A percentile compares a stretch with the other conserved stretches of the same genome.
These are phyloP conservation scores for Candida germanica DNA, from an alignment of 805 yeast genomes.

Conservation along the genomic window DNA sequence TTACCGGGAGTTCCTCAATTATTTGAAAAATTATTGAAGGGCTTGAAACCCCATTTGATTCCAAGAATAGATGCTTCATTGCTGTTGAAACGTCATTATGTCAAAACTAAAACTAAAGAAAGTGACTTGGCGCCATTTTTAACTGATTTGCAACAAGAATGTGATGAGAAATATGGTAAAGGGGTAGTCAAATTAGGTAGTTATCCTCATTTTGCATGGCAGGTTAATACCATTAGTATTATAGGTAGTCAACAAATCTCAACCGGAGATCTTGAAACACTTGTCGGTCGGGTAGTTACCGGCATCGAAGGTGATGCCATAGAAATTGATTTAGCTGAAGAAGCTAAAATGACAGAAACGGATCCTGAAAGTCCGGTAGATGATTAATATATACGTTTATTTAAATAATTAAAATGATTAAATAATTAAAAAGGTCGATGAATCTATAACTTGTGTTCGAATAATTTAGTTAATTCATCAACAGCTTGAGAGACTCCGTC, in stretches of 20 bases:
- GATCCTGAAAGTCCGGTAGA: constrained; percentile 15
- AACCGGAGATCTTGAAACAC: constrained; percentile 28
- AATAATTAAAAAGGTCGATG: too few species aligned
- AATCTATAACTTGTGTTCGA: constrained; percentile 53
- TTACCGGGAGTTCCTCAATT: constrained; percentile 84
- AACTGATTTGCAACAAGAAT: constrained; percentile 45
- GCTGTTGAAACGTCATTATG: constrained; percentile 46
- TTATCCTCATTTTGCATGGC: constrained; percentile 72
- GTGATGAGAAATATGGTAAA: constrained; percentile 26
- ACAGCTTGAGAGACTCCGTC: constrained; percentile 71
- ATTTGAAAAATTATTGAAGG: constrained; percentile 53
- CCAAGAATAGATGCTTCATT: constrained; percentile 19
- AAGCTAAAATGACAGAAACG: constrained; percentile 41
- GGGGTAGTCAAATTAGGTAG: constrained; percentile 68
- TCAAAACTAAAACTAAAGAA: constrained; percentile 61
- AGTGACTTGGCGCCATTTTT: constrained; percentile 67
- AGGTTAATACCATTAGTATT: constrained; percentile 68
- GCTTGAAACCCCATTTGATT: constrained; percentile 35
- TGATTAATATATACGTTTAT: constrained; percentile 1
- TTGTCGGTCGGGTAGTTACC: constrained; percentile 46
- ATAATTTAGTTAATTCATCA: constrained; percentile 58
- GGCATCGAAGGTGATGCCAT: constrained; percentile 50
- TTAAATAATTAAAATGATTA: too few species aligned
- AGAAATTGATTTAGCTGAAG: constrained; percentile 58
- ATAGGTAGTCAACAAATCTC: constrained; percentile 51